A percentile compares a stretch with the other conserved stretches of the same genome.
phyloP scores from a whole-genome alignment of 1,284 basidiomycete species.

The Entoloma clypeatum region DNA sequence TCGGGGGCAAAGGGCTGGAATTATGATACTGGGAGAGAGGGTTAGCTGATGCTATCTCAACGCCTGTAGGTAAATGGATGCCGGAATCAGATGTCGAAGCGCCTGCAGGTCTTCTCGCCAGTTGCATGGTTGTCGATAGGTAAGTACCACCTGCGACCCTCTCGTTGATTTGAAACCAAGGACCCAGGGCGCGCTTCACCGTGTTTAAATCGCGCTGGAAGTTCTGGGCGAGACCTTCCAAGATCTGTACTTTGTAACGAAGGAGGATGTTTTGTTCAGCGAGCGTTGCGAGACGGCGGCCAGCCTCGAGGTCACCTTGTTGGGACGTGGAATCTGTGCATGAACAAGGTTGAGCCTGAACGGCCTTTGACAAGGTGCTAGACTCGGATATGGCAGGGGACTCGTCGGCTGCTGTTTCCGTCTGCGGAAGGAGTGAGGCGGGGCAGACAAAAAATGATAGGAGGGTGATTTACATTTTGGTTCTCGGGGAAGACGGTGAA shows the following conservation, averaged over 20 bases:
- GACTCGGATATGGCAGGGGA: neutral
- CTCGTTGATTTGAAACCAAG: slow-evolving; percentile 50
- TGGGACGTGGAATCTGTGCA: too few relatives aligned
- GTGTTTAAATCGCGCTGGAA: slow-evolving; percentile 50
- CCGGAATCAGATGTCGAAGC: too few relatives aligned
- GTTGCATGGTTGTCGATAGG: slow-evolving; percentile 22
- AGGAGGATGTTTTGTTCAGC: slow-evolving; percentile 60
- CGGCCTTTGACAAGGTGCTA: neutral
- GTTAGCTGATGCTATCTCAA: slow-evolving; percentile 6
- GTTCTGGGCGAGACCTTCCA: slow-evolving; percentile 49
- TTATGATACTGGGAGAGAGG: neutral
- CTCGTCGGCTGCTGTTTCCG: neutral
- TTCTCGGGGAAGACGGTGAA: too few relatives aligned
- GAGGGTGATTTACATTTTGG: too few relatives aligned
- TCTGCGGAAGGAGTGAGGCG: slow-evolving; percentile 1
- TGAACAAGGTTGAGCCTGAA: too few relatives aligned
- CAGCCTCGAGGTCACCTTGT: too few relatives aligned
- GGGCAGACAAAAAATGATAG: neutral
- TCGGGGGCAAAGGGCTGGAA: slow-evolving; percentile 19
- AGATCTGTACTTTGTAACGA: slow-evolving; percentile 45
- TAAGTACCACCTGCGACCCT: slow-evolving; percentile 11
- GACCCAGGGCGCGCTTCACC: slow-evolving; percentile 53
- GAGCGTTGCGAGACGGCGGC: slow-evolving; percentile 41
- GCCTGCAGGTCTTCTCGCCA: slow-evolving; percentile 20
- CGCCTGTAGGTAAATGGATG: too few relatives aligned